Base-by-base conservation (phyloP, 225 moss, liverwort and hornwort genomes). In the Antitrichia curtipendula region DNA sequence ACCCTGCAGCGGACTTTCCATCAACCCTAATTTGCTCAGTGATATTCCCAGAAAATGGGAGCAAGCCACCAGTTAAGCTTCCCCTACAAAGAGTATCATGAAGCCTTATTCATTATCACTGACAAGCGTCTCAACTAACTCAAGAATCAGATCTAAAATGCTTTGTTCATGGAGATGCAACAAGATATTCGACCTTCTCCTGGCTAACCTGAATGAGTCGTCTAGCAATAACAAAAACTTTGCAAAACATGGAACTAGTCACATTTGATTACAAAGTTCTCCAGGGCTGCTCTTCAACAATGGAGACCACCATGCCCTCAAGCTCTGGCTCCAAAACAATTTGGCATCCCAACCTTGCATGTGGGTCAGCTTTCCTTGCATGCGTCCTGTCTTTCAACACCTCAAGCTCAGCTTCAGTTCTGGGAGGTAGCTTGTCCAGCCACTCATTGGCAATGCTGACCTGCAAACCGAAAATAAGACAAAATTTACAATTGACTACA, bases 231-330 rank as follows among this genome's bases (percentile, higher is more conserved):
- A 80, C 73, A 78, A 45, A 38, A 83, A 81, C 76, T 60, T 84
- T 60, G 66, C 59, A 75, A 79, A 91, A 63, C 70, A 71, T 62
- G 64, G 58, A 81, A 71, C 62, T 77, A 24, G 60, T 83, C 79
- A 80, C 28, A 36, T 73, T 84, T 85, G 43, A 83, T 87, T 90
- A 94, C 90, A 95, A 92, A 57, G 95, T 95, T 95, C 90, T 99
- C 99, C 99, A 99, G 59, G 99, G 99, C 91, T 95, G 91, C 88
- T 97, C 94, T 82, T 94, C 97, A 21, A 87, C 96, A n/a, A 99
- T 92, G 22, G 99, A 97, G 77, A 99, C 88, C 70, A 95, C 95
- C 99, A 99, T 99, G 82, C 99, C 99, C 20, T 99, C 95, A 58
- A 97, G 97, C 84, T 89, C 91, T 78, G 91, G 92, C 84, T 96